These are phyloP conservation scores for Zalaria obscura DNA, from an alignment of 2,329 filamentous ascomycete species.

Conservation along the genomic window DNA sequence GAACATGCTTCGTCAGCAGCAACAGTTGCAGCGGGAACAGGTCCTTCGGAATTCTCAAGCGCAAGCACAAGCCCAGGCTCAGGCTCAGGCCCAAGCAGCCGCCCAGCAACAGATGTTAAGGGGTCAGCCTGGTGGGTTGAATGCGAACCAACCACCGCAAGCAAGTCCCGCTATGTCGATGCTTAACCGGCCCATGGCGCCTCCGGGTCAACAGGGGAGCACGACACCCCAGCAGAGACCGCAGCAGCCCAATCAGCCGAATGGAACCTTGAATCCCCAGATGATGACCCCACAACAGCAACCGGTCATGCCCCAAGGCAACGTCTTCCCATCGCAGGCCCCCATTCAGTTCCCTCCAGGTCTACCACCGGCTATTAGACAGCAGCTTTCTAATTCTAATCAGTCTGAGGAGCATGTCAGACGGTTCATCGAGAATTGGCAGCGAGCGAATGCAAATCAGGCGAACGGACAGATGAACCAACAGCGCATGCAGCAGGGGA, in stretches of 20 bases:
- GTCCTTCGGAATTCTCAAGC: constrained; percentile 25
- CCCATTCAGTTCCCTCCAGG: constrained; percentile 2
- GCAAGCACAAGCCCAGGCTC: constrained; percentile 22
- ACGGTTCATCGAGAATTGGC: constrained; percentile 1
- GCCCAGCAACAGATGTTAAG: constrained; percentile 29
- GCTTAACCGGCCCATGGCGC: constrained; percentile 32
- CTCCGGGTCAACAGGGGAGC: constrained; percentile 25
- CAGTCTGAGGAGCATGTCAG: constrained; percentile 2
- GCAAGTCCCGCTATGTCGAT: constrained; percentile 34
- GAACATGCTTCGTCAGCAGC: constrained; percentile 19
- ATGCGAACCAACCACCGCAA: constrained; percentile 23
- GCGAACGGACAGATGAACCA: constrained; percentile 5
- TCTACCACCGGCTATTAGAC: constrained; percentile 4
- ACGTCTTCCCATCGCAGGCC: background rate
- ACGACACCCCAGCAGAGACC: constrained; percentile 17
- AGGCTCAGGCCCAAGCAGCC: constrained; percentile 24
- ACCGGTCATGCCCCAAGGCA: constrained; percentile 1
- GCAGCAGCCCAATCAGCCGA: constrained; percentile 10
- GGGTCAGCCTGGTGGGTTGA: constrained; percentile 32
- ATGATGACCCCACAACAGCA: constrained; percentile 4
- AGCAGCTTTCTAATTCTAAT: background rate
- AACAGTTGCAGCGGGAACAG: constrained; percentile 21
- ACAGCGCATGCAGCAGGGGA: constrained; percentile 8
- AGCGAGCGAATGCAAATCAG: background rate
- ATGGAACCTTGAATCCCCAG: constrained; percentile 7